A percentile compares a stretch with the other conserved stretches of the same genome.
Evolutionary conservation across 345 rosid genomes (phyloP).

Genomic region (Gossypium rotundifolium): DNA sequence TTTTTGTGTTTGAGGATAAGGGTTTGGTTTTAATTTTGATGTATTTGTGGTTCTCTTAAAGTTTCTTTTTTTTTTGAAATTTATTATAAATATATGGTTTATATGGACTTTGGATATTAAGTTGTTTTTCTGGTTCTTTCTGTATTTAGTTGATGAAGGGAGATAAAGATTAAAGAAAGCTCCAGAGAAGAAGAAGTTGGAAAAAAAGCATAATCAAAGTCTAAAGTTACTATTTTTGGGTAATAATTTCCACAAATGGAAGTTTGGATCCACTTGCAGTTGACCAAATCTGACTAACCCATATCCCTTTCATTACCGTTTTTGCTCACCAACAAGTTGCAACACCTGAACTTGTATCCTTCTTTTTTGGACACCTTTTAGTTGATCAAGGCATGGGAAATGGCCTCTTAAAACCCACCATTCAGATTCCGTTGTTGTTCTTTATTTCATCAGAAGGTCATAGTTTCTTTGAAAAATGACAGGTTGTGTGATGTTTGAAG

Average conservation of each 20-base stretch:
- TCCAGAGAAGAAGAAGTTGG: conserved; percentile 27
- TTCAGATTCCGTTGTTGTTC: conserved; percentile 28
- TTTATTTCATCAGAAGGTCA: conserved; percentile 33
- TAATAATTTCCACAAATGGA: conserved; percentile 30
- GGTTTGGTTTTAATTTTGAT: conserved; percentile 21
- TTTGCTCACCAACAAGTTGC: conserved; percentile 23
- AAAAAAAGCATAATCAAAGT: conserved; percentile 18
- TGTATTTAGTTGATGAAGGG: conserved; percentile 35
- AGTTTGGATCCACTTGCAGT: conserved; percentile 30
- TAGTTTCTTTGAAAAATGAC: conserved; percentile 46
- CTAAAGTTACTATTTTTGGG: conserved; percentile 12
- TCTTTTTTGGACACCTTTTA: conserved; percentile 16
- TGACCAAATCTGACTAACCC: conserved; percentile 37
- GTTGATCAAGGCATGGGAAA: conserved; percentile 41
- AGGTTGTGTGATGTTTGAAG: conserved; percentile 32
- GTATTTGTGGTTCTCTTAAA: conserved; percentile 2
- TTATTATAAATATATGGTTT: neutral
- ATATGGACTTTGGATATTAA: conserved; percentile 21
- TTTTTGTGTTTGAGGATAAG: conserved; percentile 29
- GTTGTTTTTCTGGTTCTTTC: conserved; percentile 17
- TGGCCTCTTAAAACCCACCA: conserved; percentile 24
- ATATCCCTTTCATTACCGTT: conserved; percentile 29
- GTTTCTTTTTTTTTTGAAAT: neutral
- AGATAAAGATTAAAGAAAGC: conserved; percentile 37
- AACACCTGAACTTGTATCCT: conserved; percentile 22